These are phyloP conservation scores for Sparassis latifolia DNA, from an alignment of 1,284 basidiomycete genomes.

Conservation along the genomic window DNA sequence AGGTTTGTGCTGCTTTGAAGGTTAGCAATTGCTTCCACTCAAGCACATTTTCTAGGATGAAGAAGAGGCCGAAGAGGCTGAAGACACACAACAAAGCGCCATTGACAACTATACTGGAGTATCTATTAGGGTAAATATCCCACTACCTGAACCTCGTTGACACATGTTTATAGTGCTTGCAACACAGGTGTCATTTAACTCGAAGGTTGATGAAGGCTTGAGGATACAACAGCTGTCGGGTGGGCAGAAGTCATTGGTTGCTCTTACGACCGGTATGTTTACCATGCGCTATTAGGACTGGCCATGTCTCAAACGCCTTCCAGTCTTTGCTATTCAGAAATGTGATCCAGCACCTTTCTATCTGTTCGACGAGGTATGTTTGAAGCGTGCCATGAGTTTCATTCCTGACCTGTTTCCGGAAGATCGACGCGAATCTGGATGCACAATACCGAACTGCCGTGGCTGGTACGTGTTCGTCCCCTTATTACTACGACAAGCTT, in stretches of 20 bases:
- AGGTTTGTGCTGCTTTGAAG: conserved; percentile 38
- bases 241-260: conserved; percentile 96
- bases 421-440: conserved; percentile 97
- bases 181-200: conserved; percentile 91
- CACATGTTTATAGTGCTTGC: conserved; percentile 1
- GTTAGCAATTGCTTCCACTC: background rate
- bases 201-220: conserved; percentile 92
- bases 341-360: conserved; percentile 99
- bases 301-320: background rate
- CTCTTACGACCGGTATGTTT: conserved; percentile 78
- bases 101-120: conserved; percentile 97
- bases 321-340: conserved; percentile 98
- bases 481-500: too few relatives aligned
- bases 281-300: conserved; percentile 1
- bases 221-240: conserved; percentile 96
- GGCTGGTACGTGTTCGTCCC: conserved; percentile 54
- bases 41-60: conserved; percentile 43
- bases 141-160: background rate
- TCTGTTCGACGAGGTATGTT: conserved; percentile 88
- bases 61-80: conserved; percentile 57
- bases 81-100: conserved; percentile 65
- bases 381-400: background rate
- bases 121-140: conserved; percentile 64
- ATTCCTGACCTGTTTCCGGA: conserved; percentile 1
- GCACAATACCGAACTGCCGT: conserved; percentile 97